Evolutionary conservation across 345 rosid genomes (phyloP).

Genomic region (Dipteronia sinensis): DNA sequence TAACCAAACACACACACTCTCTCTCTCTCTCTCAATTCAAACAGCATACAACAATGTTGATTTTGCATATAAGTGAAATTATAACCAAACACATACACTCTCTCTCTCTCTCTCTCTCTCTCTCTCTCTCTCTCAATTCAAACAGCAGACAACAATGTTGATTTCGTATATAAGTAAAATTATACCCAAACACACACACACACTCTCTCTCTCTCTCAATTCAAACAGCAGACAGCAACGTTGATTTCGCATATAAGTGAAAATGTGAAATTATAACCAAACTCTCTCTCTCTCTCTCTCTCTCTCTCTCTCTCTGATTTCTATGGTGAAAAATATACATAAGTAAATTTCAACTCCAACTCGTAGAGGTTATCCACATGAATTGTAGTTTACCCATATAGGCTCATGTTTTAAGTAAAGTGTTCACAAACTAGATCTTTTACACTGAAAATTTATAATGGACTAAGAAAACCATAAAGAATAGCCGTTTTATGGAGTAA

Average conservation of each 20-base stretch:
- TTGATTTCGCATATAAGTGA: not conserved
- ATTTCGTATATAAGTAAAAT: not conserved
- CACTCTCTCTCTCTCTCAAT: too few relatives aligned
- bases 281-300: too few relatives aligned
- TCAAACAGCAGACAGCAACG: not conserved
- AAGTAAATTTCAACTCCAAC: not conserved
- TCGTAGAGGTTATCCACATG: not conserved
- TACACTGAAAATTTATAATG: not conserved
- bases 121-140: too few relatives aligned
- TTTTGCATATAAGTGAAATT: too few relatives aligned
- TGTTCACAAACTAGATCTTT: not conserved
- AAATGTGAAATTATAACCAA: not conserved
- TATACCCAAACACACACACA: not conserved
- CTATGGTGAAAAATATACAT: not conserved
- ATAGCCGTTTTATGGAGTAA: not conserved
- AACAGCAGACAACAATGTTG: not conserved
- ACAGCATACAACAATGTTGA: too few relatives aligned
- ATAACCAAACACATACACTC: too few relatives aligned
- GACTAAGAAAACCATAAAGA: not conserved
- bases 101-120: too few relatives aligned
- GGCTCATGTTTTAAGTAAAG: not conserved
- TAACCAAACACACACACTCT: too few relatives aligned
- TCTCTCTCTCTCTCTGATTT: too few relatives aligned
- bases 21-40: too few relatives aligned
- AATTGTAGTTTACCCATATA: not conserved